phyloP scores from a whole-genome alignment of 768 basidiomycete species.

The Naganishia vishniacii region DNA sequence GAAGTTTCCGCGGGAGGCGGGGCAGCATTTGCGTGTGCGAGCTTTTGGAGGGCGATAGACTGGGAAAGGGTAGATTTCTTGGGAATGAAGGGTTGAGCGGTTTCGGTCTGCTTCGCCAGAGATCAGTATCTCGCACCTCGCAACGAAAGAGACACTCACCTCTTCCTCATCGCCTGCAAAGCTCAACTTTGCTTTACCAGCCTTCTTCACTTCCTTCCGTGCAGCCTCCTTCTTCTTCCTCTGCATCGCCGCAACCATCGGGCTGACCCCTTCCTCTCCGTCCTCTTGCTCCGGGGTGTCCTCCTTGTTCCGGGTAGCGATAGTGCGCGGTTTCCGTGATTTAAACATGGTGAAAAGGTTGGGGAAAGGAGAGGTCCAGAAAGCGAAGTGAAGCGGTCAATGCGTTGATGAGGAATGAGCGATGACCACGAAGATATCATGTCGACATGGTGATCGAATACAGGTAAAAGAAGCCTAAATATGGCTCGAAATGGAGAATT shows the following conservation, averaged over 20 bases:
- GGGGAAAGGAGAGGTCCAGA: background rate
- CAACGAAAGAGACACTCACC: slow-evolving; percentile 4
- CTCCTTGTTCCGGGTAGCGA: background rate
- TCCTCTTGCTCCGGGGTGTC: background rate
- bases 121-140: background rate
- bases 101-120: background rate
- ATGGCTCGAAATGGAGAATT: too few species aligned
- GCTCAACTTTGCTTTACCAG: slow-evolving; percentile 37
- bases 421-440: background rate
- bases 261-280: slow-evolving; percentile 33
- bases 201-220: slow-evolving; percentile 18
- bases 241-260: slow-evolving; percentile 39
- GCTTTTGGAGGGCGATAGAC: slow-evolving; percentile 32
- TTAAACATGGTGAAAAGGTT: slow-evolving; percentile 3
- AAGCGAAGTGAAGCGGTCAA: background rate
- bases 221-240: slow-evolving; percentile 39
- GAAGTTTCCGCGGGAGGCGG: slow-evolving; percentile 15
- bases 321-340: background rate
- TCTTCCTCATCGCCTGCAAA: slow-evolving; percentile 42
- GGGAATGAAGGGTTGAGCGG: slow-evolving; percentile 38
- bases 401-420: background rate
- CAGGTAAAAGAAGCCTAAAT: too few species aligned
- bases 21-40: slow-evolving; percentile 28
- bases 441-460: slow-evolving; percentile 29
- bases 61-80: slow-evolving; percentile 42